Percentiles rank a stretch among this genome's conserved stretches.
These are phyloP conservation scores for Articulospora tetracladia DNA, from an alignment of 495 filamentous ascomycete genomes.

Conservation along the genomic window DNA sequence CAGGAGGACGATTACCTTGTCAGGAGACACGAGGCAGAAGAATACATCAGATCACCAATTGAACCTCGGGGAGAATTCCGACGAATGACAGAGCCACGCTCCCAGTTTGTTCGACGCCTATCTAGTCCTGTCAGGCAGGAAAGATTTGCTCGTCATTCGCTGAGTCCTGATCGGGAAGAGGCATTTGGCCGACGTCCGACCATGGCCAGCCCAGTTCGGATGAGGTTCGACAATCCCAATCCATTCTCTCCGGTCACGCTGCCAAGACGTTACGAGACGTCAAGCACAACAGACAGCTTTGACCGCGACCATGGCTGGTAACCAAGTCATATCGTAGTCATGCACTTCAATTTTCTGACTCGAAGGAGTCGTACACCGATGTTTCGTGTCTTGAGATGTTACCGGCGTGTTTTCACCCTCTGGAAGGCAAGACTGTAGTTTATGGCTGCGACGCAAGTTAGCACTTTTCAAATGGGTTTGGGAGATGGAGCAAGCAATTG, in stretches of 20 bases:
- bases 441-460: not conserved
- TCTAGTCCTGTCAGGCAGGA: not conserved
- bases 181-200: not conserved
- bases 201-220: not conserved
- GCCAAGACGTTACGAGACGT: conserved; percentile 3
- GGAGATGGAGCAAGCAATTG: not conserved
- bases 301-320: not conserved
- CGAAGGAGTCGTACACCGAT: conserved; percentile 1
- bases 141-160: not conserved
- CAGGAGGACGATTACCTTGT: conserved; percentile 5
- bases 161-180: not conserved
- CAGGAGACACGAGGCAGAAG: conserved; percentile 13
- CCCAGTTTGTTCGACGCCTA: not conserved
- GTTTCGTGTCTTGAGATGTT: not conserved
- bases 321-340: not conserved
- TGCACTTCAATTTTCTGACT: conserved; percentile 5
- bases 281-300: not conserved
- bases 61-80: not conserved
- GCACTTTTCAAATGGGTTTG: not conserved
- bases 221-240: conserved; percentile 1
- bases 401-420: not conserved
- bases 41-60: conserved; percentile 13
- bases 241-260: conserved; percentile 10
- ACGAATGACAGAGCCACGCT: not conserved
- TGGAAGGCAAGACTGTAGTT: conserved; percentile 2